phyloP scores from a whole-genome alignment of 805 yeast species.

The Schwanniomyces yamadae region DNA sequence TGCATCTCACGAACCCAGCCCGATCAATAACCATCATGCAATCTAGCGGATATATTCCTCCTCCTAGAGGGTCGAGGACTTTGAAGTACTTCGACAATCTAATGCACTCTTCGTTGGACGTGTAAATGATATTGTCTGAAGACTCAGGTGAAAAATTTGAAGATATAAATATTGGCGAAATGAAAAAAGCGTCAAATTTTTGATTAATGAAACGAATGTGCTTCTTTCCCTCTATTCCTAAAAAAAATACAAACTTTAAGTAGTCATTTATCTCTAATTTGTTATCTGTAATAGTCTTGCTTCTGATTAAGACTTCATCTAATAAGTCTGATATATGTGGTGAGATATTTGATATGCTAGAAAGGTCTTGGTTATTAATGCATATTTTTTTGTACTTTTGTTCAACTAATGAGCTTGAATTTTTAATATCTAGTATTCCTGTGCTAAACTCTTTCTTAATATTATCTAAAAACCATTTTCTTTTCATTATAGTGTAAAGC shows the following conservation, averaged over 20 bases:
- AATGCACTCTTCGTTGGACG: slow-evolving; percentile 18
- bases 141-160: slow-evolving; percentile 9
- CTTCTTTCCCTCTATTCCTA: slow-evolving; percentile 35
- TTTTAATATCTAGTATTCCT: too few relatives aligned
- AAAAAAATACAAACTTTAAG: slow-evolving; percentile 21
- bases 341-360: too few relatives aligned
- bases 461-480: slow-evolving; percentile 2
- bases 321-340: too few relatives aligned
- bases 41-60: slow-evolving; percentile 36
- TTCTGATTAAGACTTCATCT: too few relatives aligned
- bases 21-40: slow-evolving; percentile 22
- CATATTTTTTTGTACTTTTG: too few relatives aligned
- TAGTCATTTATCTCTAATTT: too few relatives aligned
- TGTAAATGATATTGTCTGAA: not conserved
- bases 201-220: slow-evolving; percentile 15
- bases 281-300: too few relatives aligned
- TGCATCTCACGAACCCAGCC: slow-evolving; percentile 12
- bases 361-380: too few relatives aligned
- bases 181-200: slow-evolving; percentile 9
- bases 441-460: not conserved
- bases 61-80: slow-evolving; percentile 35
- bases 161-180: slow-evolving; percentile 15
- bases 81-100: slow-evolving; percentile 21
- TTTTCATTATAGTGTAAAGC: not conserved
- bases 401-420: too few relatives aligned